These are phyloP conservation scores for Scutellaria baicalensis DNA, from an alignment of 257 asterid genomes.

Conservation along the genomic window DNA sequence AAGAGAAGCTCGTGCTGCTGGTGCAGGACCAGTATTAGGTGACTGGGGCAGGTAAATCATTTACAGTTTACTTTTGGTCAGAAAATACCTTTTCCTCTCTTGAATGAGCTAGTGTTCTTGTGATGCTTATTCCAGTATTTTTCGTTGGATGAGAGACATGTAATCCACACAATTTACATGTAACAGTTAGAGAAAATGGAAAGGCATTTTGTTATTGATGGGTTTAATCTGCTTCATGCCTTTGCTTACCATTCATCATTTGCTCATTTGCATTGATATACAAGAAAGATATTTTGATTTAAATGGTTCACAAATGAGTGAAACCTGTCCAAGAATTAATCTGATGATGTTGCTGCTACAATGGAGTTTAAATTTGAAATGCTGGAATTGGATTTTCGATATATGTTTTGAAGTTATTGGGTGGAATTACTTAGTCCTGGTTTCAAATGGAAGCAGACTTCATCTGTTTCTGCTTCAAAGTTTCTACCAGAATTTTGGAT, in stretches of 20 bases:
- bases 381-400: not conserved
- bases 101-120: not conserved
- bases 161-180: not conserved
- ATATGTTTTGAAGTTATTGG: not conserved
- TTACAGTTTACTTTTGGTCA: not conserved
- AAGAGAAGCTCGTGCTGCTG: slow-evolving; percentile 92
- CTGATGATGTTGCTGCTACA: not conserved
- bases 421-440: not conserved
- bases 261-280: not conserved
- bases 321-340: not conserved
- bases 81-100: not conserved
- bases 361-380: not conserved
- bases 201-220: not conserved
- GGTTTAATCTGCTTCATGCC: slow-evolving; percentile 6
- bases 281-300: not conserved
- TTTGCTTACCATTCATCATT: not conserved
- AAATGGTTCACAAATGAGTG: not conserved
- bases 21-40: slow-evolving; percentile 96
- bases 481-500: not conserved
- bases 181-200: not conserved
- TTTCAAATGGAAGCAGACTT: not conserved
- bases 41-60: slow-evolving; percentile 94
- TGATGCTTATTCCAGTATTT: not conserved
- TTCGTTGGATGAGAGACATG: not conserved
- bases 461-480: not conserved